A percentile compares a stretch with the other conserved stretches of the same genome.
These are phyloP conservation scores for Cladophialophora immunda DNA, from an alignment of 2,329 filamentous ascomycete genomes.

Conservation along the genomic window DNA sequence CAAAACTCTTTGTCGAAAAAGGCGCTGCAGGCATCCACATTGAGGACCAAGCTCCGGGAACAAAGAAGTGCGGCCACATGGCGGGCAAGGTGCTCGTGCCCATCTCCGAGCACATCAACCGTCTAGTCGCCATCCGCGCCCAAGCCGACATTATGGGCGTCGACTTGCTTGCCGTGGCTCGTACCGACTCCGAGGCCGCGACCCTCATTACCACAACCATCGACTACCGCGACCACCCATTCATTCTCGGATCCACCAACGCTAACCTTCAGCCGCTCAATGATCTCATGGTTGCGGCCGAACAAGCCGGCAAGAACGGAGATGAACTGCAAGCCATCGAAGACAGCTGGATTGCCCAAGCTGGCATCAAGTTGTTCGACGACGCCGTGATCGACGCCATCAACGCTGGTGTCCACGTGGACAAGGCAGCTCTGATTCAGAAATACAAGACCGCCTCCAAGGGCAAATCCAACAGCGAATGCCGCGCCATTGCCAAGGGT, in stretches of 20 bases:
- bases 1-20: conserved; percentile 95
- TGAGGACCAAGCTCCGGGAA: conserved; percentile 96
- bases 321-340: conserved; percentile 87
- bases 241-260: conserved; percentile 91
- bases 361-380: conserved; percentile 85
- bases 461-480: conserved; percentile 87
- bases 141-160: conserved; percentile 99
- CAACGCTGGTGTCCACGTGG: conserved; percentile 69
- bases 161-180: conserved; percentile 88
- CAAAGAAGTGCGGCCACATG: conserved; percentile 99
- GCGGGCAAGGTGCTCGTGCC: conserved; percentile 97
- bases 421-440: conserved; percentile 73
- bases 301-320: conserved; percentile 81
- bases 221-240: conserved; percentile 92
- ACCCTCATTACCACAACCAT: conserved; percentile 97
- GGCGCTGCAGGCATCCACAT: conserved; percentile 98
- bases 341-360: conserved; percentile 82
- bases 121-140: conserved; percentile 92
- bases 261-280: conserved; percentile 81
- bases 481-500: conserved; percentile 78
- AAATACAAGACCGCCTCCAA: conserved; percentile 74
- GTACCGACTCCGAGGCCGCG: conserved; percentile 96
- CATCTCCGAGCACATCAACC: conserved; percentile 97
- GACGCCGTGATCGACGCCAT: conserved; percentile 88
- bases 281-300: conserved; percentile 89